A percentile compares a stretch with the other conserved stretches of the same genome.
Conservation (phyloP, 1,139 yeast genomes). For the Protomyces macrosporus region DNA sequence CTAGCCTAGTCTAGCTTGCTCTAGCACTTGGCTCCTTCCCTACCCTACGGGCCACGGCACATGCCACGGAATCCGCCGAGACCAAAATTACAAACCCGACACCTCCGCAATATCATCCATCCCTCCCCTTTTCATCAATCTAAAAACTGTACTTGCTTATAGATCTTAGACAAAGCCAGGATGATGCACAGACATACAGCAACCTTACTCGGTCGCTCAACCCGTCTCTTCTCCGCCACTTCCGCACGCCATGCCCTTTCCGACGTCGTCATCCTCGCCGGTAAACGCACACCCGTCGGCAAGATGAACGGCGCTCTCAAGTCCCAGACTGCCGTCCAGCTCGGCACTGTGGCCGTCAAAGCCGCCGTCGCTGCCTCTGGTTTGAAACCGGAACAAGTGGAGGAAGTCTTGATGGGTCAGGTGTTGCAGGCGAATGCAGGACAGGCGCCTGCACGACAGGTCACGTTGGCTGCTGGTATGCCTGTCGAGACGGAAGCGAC, state of each 20-base stretch:
- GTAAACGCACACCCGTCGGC: slow-evolving; percentile 93
- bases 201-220: neutral
- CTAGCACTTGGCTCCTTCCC: no score
- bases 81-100: no score
- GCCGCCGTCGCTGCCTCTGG: slow-evolving; percentile 26
- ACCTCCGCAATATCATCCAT: no score
- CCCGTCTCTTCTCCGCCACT: neutral
- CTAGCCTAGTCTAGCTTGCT: neutral
- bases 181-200: neutral
- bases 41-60: no score
- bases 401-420: slow-evolving; percentile 88
- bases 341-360: slow-evolving; percentile 88
- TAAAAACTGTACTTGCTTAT: no score
- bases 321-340: slow-evolving; percentile 69
- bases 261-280: slow-evolving; percentile 76
- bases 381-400: slow-evolving; percentile 67
- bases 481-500: slow-evolving; percentile 74
- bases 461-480: slow-evolving; percentile 83
- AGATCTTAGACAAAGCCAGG: no score
- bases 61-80: no score
- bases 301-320: slow-evolving; percentile 81
- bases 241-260: neutral
- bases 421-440: slow-evolving; percentile 91
- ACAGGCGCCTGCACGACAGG: slow-evolving; percentile 98
- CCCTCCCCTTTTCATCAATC: no score